Evolutionary conservation across 2,329 filamentous ascomycete species (phyloP), one percentile per base, ranked within the genome.

Genomic region (Pyrenochaeta sp.): DNA sequence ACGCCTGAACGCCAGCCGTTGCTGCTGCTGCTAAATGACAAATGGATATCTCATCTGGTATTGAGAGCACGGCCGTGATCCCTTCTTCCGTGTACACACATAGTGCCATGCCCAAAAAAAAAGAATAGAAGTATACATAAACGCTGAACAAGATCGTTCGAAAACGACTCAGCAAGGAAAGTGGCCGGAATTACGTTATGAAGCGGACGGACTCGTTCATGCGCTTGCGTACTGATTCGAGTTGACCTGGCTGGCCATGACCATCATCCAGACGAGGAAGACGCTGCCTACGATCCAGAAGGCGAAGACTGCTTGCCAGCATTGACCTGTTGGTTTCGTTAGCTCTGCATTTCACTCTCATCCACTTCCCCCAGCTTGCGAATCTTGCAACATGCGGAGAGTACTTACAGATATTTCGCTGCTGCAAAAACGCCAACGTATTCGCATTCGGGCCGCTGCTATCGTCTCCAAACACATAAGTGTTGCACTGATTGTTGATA

Each of bases 201-300:
- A 47, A 43, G 47, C 25, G 34, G 15, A 24, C 27, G 13, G 22
- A 2, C 9, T 27, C 12, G 15, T 22, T 37, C 5, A 50, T 61
- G 27, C 61, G 15, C 47, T 27, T 6, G n/a, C 42, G 62, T 79
- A 81, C 54, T 77, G 72, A 58, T 80, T 80, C 57, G 78, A 77
- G 58, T 81, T 81, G 44, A 88, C 85, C 68, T 86, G 83, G 73
- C 79, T 83, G 5, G 83, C 84, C 81, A 89, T 84, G 47, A 90
- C 76, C 72, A 89, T 85, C 85, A 89, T 88, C 85, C 86, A 90
- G 24, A 89, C 72, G 69, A 88, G 82, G 66, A 89, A 88, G n/a
- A 88, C 82, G 0, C 82, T 81, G 39, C 86, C 86, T 15, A 89
- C 80, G 53, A 90, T 83, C 78, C 86, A 87, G 66, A 89, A 88